Base-by-base conservation (phyloP, 2,329 filamentous ascomycete species). In the Aureobasidium sp. region DNA sequence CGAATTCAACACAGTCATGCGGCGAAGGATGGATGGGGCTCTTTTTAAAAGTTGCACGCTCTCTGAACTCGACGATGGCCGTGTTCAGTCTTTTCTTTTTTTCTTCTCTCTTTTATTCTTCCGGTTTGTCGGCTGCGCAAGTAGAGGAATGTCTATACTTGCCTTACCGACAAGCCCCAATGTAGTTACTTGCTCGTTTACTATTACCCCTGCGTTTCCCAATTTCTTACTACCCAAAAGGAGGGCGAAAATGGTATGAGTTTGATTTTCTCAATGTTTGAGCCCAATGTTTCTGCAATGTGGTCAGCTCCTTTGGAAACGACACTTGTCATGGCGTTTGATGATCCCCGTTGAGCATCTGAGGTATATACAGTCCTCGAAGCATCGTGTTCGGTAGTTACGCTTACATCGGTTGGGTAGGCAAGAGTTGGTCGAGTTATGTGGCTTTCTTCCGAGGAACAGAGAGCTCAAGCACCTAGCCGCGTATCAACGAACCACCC, bases 1-100 rank as follows among this genome's bases (percentile, higher is more conserved):
- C 53, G 43, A 65, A 42, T 40, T 38, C 55, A 66, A 59, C 55
- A 66, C 55, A 61, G 54, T 66, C 64, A 66, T 48, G 48, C 47
- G 64, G 64, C 54, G 55, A 66, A 61, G 64, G 64, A 56, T 51
- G 64, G 64, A 56, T 60, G 45, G 47, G 64, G 42, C 42, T 60
- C 58, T 51, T 65, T 51, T 47, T 25, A 20, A 67, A 67, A 67
- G 66, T 66, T 65, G 47, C 62, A 66, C 36, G 55, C 23, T 58
- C n/a, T n/a, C 47, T 65, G 53, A 58, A 58, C 63, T 56, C 47
- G 38, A 47, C 27, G 36, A 43, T 60, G 54, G 55, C 48, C 45
- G 50, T 25, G 55, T 58, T 59, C 48, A 50, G 47, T 65, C 63
- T 43, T 53, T 66, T n/a, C n/a, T n/a, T n/a, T 55, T 50, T 65